Evolutionary conservation across 352 stramenopile species (phyloP).

Genomic region (Globisporangium middletonii): DNA sequence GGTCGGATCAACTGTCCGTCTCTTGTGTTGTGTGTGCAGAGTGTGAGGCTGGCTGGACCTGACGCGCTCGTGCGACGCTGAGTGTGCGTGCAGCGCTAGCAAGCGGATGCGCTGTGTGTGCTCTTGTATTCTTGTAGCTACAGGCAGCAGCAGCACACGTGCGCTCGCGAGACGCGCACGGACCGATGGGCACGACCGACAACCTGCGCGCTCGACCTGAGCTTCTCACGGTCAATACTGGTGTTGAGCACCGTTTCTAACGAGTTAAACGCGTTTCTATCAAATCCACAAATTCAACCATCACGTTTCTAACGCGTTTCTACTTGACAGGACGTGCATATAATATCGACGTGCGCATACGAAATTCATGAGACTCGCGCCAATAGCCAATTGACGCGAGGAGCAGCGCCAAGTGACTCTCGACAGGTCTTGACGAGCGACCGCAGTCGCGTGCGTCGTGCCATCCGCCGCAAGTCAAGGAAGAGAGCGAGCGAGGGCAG

Average conservation of each 20-base stretch:
- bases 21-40: neutral
- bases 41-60: neutral
- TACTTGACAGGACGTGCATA: too few species aligned
- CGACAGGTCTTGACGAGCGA: neutral
- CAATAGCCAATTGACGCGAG: neutral
- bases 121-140: too few species aligned
- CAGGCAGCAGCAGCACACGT: too few species aligned
- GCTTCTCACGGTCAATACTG: neutral
- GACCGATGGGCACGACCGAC: too few species aligned
- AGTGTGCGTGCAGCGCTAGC: neutral
- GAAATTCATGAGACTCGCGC: neutral
- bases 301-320: too few species aligned
- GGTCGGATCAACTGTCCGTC: constrained; percentile 8
- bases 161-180: too few species aligned
- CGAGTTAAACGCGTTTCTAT: too few species aligned
- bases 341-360: neutral
- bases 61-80: neutral
- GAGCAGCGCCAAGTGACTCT: neutral
- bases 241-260: neutral
- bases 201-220: too few species aligned
- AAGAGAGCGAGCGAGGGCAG: neutral
- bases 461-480: neutral
- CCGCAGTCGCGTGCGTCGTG: neutral
- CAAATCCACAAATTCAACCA: too few species aligned
- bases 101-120: neutral